Percentiles rank a stretch among this genome's conserved stretches.
phyloP scores from a whole-genome alignment of 2,329 filamentous ascomycete species.

The Trichothecium roseum region DNA sequence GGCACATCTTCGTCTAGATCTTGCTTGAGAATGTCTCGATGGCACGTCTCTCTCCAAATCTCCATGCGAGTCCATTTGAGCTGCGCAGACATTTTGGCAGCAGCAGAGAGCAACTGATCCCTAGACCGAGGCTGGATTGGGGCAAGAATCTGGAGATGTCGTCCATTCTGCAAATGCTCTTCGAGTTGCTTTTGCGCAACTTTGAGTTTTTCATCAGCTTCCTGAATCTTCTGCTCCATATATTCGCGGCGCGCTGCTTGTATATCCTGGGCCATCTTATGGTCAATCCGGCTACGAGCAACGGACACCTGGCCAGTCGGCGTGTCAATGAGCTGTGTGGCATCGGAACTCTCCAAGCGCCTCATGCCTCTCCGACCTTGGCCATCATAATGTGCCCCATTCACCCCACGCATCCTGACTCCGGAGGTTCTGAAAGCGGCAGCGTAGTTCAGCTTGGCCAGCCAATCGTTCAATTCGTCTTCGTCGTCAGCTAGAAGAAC shows the following conservation, averaged over 20 bases:
- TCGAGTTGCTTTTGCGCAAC: conserved; percentile 70
- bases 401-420: conserved; percentile 78
- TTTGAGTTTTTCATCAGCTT: conserved; percentile 70
- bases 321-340: conserved; percentile 52
- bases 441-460: conserved; percentile 91
- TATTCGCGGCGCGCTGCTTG: conserved; percentile 70
- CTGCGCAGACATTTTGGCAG: conserved; percentile 74
- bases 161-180: conserved; percentile 73
- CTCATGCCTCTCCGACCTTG: conserved; percentile 64
- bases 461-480: conserved; percentile 89
- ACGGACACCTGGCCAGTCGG: conserved; percentile 65
- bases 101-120: conserved; percentile 76
- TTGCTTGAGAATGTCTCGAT: conserved; percentile 75
- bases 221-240: conserved; percentile 72
- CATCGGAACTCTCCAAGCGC: conserved; percentile 55
- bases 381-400: conserved; percentile 76
- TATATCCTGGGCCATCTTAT: conserved; percentile 78
- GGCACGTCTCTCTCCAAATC: conserved; percentile 85
- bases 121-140: conserved; percentile 86
- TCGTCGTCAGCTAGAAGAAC: conserved; percentile 86
- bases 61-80: conserved; percentile 91
- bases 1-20: conserved; percentile 70
- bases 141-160: conserved; percentile 79
- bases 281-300: conserved; percentile 63
- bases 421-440: conserved; percentile 88